These are phyloP conservation scores for Stemphylium beticola DNA, from an alignment of 2,329 filamentous ascomycete genomes.

Conservation along the genomic window DNA sequence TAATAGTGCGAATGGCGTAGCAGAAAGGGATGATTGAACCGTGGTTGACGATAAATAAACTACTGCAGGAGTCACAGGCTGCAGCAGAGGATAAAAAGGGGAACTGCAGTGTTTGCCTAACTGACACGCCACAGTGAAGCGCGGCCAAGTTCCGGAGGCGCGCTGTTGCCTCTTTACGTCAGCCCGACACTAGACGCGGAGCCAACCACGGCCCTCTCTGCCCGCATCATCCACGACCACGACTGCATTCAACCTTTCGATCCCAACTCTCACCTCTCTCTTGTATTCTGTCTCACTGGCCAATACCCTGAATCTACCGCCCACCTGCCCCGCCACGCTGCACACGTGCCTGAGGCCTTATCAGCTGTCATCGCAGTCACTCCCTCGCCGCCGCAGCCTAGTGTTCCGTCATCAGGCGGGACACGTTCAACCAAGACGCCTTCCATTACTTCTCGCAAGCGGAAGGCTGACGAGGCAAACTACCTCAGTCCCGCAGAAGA, in stretches of 20 bases:
- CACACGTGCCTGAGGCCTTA: conserved; percentile 10
- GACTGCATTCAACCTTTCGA: conserved; percentile 1
- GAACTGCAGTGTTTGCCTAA: neutral
- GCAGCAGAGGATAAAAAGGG: neutral
- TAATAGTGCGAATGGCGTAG: neutral
- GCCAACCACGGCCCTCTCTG: conserved; percentile 6
- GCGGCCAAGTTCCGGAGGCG: conserved; percentile 6
- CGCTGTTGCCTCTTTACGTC: conserved; percentile 9
- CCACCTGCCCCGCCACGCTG: conserved; percentile 7
- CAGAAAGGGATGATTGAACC: neutral
- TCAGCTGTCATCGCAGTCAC: conserved; percentile 13
- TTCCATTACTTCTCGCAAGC: conserved; percentile 43
- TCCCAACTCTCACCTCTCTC: conserved; percentile 3
- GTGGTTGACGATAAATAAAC: neutral
- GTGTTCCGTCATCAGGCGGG: conserved; percentile 52
- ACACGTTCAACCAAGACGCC: conserved; percentile 47
- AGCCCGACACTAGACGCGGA: conserved; percentile 3
- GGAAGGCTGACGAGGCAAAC: conserved; percentile 48
- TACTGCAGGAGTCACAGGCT: conserved; percentile 5
- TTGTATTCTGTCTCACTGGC: conserved; percentile 5
- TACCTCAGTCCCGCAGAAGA: conserved; percentile 33
- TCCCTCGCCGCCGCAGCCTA: conserved; percentile 37
- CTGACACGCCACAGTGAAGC: neutral
- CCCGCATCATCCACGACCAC: conserved; percentile 14
- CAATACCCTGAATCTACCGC: conserved; percentile 10